Conservation (phyloP, 176 grass and related monocot genomes). For the Musa acuminata region DNA sequence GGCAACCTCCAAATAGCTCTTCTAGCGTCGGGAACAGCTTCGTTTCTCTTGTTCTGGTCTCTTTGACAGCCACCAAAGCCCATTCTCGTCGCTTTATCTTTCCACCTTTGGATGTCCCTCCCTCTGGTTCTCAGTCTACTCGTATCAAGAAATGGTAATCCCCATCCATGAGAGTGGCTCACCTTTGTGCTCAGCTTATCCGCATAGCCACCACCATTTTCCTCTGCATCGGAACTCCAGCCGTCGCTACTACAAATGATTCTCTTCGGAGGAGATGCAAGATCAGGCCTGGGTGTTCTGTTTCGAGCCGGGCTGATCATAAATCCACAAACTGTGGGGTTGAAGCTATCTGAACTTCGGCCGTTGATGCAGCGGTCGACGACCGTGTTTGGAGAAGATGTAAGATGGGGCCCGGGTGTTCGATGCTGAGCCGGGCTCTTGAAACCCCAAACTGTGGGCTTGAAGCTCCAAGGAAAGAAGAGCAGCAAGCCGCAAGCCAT, state of each 20-base stretch:
- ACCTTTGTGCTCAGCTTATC: slow-evolving; percentile 40
- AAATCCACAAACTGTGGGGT: neutral
- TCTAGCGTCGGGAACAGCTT: slow-evolving; percentile 5
- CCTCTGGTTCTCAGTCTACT: slow-evolving; percentile 43
- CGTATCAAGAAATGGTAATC: slow-evolving; percentile 49
- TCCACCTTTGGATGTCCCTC: slow-evolving; percentile 22
- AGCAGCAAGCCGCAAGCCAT: slow-evolving; percentile 75
- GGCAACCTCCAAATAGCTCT: slow-evolving; percentile 22
- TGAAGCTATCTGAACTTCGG: slow-evolving; percentile 8
- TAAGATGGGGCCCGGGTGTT: slow-evolving; percentile 7
- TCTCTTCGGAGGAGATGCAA: neutral
- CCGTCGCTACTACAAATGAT: neutral
- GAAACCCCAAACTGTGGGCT: slow-evolving; percentile 48
- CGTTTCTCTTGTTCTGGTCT: slow-evolving; percentile 18
- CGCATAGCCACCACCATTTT: slow-evolving; percentile 12
- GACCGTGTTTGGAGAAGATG: slow-evolving; percentile 6
- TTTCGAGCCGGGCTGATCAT: neutral
- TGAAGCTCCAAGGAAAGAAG: slow-evolving; percentile 79
- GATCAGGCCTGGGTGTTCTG: neutral
- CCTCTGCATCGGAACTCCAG: neutral
- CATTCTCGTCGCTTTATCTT: neutral
- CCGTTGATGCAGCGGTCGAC: slow-evolving; percentile 23
- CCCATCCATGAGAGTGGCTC: slow-evolving; percentile 31
- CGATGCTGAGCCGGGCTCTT: slow-evolving; percentile 15
- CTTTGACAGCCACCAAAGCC: neutral